These are phyloP conservation scores for Anethum foeniculum DNA, from an alignment of 140 eudicot species.

Conservation along the genomic window DNA sequence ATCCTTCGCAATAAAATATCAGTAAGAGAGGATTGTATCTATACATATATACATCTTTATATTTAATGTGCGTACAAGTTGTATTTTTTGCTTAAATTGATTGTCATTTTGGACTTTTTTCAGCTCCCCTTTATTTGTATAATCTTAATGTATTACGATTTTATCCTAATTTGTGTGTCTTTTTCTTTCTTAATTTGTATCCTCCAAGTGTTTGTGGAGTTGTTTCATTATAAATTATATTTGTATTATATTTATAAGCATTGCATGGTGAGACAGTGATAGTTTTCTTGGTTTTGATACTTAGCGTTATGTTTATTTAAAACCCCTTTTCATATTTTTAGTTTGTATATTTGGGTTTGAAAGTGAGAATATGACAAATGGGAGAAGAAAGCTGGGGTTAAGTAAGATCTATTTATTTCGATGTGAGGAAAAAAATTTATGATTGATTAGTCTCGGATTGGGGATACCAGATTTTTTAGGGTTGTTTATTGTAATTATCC, in stretches of 20 bases:
- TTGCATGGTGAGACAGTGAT: conserved; percentile 8
- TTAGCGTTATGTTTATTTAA: too few species aligned
- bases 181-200: background rate
- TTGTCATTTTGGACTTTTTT: background rate
- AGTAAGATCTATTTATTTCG: conserved; percentile 75
- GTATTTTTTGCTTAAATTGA: background rate
- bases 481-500: conserved; percentile 79
- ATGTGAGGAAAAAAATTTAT: conserved; percentile 49
- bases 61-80: background rate
- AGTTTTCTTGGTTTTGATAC: too few species aligned
- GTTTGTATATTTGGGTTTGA: background rate
- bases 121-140: background rate
- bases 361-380: conserved; percentile 16
- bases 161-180: background rate
- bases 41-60: background rate
- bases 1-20: too few species aligned
- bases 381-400: conserved; percentile 44
- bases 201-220: conserved; percentile 7
- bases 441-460: conserved; percentile 76
- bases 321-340: too few species aligned
- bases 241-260: conserved; percentile 14
- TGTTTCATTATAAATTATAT: background rate
- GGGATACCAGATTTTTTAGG: conserved; percentile 87
- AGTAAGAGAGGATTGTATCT: background rate
- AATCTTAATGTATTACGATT: conserved; percentile 12